A percentile compares a stretch with the other conserved stretches of the same genome.
phyloP scores from a whole-genome alignment of 2,329 filamentous ascomycete species.

The Penicillium sclerotiorum region DNA sequence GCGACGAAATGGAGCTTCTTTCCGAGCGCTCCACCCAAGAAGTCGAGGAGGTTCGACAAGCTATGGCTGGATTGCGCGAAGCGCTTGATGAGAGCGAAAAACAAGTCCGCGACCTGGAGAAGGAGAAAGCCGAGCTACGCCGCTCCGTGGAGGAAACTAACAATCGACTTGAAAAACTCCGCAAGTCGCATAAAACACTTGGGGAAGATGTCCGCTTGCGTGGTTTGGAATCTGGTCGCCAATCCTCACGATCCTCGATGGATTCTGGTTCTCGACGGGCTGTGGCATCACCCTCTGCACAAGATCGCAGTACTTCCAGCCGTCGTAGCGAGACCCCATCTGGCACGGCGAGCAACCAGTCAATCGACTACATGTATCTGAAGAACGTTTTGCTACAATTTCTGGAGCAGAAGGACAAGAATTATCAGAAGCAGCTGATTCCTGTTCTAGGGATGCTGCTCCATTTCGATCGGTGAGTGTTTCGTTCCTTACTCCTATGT shows the following conservation, averaged over 20 bases:
- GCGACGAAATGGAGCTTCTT: conserved; percentile 73
- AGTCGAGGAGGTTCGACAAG: conserved; percentile 71
- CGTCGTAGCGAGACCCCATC: conserved; percentile 43
- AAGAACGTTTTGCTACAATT: conserved; percentile 70
- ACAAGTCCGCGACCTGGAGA: conserved; percentile 80
- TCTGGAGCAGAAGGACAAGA: conserved; percentile 67
- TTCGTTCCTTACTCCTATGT: background rate
- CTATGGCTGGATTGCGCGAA: conserved; percentile 75
- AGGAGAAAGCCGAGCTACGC: conserved; percentile 74
- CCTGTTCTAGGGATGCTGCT: conserved; percentile 67
- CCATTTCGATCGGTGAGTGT: conserved; percentile 63
- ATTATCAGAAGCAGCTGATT: conserved; percentile 67
- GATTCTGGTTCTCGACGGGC: conserved; percentile 54
- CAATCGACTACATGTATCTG: conserved; percentile 64
- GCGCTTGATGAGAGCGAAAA: conserved; percentile 85
- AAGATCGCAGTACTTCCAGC: conserved; percentile 36
- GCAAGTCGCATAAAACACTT: conserved; percentile 66
- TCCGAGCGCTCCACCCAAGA: conserved; percentile 72
- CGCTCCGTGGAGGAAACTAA: conserved; percentile 77
- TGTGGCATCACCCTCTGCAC: conserved; percentile 52
- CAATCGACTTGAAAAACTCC: conserved; percentile 74
- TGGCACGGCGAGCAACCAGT: conserved; percentile 23
- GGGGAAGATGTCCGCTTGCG: conserved; percentile 59
- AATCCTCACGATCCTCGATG: conserved; percentile 61
- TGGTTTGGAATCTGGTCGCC: conserved; percentile 47